Base-by-base conservation (phyloP, 2,329 filamentous ascomycete genomes). In the Neofusicoccum laricinum region DNA sequence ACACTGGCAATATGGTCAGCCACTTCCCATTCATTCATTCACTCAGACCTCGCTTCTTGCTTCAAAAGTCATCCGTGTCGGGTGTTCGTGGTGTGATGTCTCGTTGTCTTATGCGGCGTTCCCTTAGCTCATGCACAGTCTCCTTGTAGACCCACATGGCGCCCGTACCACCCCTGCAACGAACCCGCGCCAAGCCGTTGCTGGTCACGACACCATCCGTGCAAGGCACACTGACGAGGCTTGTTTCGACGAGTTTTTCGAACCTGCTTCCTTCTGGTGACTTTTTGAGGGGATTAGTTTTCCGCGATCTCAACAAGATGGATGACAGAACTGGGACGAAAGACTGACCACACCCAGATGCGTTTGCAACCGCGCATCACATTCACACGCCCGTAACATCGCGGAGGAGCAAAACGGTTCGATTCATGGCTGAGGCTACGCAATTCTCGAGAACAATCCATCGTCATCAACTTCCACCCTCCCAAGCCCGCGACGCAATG, bases 41-140 rank as follows among this genome's bases (percentile, higher is more conserved):
- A 41, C 36, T 34, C 38, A 41, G 32, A 50, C 45, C 19, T 49
- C 41, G 36, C 36, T n/a, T 40, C 36, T 61, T 34, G n/a, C 12
- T 40, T 49, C 19, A 17, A 30, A 30, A 30, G 25, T 30, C 21
- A 6, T 38, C 19, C 41, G 15, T 48, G 30, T 49, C 17, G 38
- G 40, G 40, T 63, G 61, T 63, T 38, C 61, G 49, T 63, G 61
- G 61, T 53, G 61, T 63, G 61, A 63, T 55, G 61, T 62, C 57
- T 61, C 19, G 11, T 43, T 21, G 10, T 15, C 21, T 21, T 4
- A 10, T 10, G 21, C 30, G 57, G 41, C 57, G 41, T 46, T 50
- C 36, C 45, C 40, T 51, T 53, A 53, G 59, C 59, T 50, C 40
- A 62, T 62, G 59, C 59, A 62, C 48, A 30, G 14, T 50, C 36